Conservation (phyloP, 805 yeast genomes). For the Ascoidea tarda region DNA sequence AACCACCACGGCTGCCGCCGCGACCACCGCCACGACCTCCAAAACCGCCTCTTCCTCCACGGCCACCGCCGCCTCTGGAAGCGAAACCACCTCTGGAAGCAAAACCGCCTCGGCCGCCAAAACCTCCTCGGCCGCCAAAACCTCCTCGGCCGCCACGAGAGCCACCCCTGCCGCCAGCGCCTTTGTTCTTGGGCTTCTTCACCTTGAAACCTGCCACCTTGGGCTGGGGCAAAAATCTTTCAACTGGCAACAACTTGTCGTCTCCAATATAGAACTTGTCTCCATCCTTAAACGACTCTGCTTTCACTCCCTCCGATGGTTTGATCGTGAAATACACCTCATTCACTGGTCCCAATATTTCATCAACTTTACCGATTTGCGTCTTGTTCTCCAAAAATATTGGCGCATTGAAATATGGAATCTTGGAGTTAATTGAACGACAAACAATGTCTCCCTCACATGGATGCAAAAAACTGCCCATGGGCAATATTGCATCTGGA, state of each 20-base stretch:
- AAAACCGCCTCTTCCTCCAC: slow-evolving; percentile 20
- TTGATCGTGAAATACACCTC: slow-evolving; percentile 97
- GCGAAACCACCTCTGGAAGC: not conserved
- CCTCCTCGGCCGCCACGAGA: slow-evolving; percentile 21
- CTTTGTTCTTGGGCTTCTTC: slow-evolving; percentile 48
- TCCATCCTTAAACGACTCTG: slow-evolving; percentile 84
- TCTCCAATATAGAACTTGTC: slow-evolving; percentile 94
- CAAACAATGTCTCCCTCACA: slow-evolving; percentile 98
- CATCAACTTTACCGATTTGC: slow-evolving; percentile 95
- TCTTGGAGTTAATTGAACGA: slow-evolving; percentile 83
- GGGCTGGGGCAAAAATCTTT: slow-evolving; percentile 95
- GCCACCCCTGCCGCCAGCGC: slow-evolving; percentile 34
- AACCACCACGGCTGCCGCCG: slow-evolving; percentile 16
- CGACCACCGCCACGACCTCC: slow-evolving; percentile 28
- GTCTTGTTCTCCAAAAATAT: slow-evolving; percentile 93
- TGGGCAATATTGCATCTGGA: slow-evolving; percentile 86
- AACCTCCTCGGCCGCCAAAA: slow-evolving; percentile 24
- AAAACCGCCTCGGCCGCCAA: slow-evolving; percentile 31
- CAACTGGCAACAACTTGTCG: slow-evolving; percentile 89
- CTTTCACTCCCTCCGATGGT: slow-evolving; percentile 93
- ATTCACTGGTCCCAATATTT: slow-evolving; percentile 92
- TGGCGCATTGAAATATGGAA: slow-evolving; percentile 98
- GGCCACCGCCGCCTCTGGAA: slow-evolving; percentile 28
- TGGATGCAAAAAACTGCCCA: slow-evolving; percentile 85
- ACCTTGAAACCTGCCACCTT: slow-evolving; percentile 70